Conservation (phyloP, 1,284 basidiomycete species). For the Naganishia albida region DNA sequence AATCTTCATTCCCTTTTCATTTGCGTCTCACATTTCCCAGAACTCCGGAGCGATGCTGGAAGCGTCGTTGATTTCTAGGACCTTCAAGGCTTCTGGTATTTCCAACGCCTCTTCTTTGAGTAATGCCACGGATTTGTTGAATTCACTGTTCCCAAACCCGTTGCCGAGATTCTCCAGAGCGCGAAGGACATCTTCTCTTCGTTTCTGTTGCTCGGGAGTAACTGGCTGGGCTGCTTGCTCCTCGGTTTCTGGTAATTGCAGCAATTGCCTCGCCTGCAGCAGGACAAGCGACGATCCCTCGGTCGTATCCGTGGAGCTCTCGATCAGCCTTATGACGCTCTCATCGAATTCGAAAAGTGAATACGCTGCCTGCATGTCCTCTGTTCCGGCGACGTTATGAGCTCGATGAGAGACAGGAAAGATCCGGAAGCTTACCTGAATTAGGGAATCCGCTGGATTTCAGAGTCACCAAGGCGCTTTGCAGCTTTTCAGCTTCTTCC, state of each 20-base stretch:
- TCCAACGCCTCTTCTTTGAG: conserved; percentile 22
- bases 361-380: conserved; percentile 11
- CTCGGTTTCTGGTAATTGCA: conserved; percentile 8
- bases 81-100: conserved; percentile 18
- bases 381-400: neutral
- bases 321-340: conserved; percentile 7
- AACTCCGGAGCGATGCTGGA: conserved; percentile 14
- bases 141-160: conserved; percentile 12
- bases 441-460: conserved; percentile 22
- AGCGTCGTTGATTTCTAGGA: conserved; percentile 17
- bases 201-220: conserved; percentile 13
- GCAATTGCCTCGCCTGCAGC: conserved; percentile 9
- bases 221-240: conserved; percentile 1
- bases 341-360: conserved; percentile 5
- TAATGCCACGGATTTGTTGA: conserved; percentile 10
- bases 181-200: conserved; percentile 3
- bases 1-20: neutral
- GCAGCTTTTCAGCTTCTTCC: conserved; percentile 20
- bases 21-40: conserved; percentile 27
- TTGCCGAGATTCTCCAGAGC: conserved; percentile 13
- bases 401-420: neutral
- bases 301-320: neutral
- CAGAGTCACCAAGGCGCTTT: conserved; percentile 17
- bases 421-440: neutral
- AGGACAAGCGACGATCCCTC: neutral